These are phyloP conservation scores for Lupinus albus DNA, from an alignment of 306 rosid species.

Conservation along the genomic window DNA sequence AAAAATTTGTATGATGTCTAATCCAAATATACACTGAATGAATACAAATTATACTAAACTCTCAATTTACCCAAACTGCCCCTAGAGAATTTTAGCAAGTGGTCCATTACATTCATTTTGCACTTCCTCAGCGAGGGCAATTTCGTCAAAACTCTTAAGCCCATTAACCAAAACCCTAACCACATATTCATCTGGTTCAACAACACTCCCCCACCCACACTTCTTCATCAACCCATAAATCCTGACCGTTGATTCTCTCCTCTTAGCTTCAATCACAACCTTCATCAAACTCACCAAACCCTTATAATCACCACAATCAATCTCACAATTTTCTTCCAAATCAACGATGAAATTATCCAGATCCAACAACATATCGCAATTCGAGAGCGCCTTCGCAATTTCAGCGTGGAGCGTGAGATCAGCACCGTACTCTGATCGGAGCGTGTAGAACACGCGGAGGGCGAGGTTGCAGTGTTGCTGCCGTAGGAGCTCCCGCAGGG, in stretches of 20 bases:
- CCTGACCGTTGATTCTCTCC: conserved; percentile 78
- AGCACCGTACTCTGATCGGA: conserved; percentile 71
- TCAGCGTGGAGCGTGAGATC: conserved; percentile 62
- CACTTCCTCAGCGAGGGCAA: conserved; percentile 49
- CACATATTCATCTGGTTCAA: conserved; percentile 61
- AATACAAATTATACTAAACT: not conserved
- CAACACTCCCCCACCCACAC: conserved; percentile 56
- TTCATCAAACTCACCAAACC: conserved; percentile 62
- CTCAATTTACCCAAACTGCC: conserved; percentile 35
- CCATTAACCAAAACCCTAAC: conserved; percentile 69
- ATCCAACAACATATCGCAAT: conserved; percentile 51
- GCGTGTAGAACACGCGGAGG: conserved; percentile 60
- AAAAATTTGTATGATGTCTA: no score
- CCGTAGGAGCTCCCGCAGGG: conserved; percentile 79
- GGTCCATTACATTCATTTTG: conserved; percentile 40
- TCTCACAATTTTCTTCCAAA: conserved; percentile 43
- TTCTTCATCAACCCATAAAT: conserved; percentile 69
- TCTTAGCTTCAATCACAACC: conserved; percentile 62
- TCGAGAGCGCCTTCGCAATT: conserved; percentile 51
- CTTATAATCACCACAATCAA: conserved; percentile 53
- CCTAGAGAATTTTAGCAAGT: conserved; percentile 35
- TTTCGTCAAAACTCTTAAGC: conserved; percentile 63
- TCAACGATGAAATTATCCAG: conserved; percentile 67
- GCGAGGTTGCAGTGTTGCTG: conserved; percentile 73
- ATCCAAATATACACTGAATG: no score